Evolutionary conservation across 306 rosid genomes (phyloP), one percentile per base, ranked within the genome.

Genomic region (Hylodesmum podocarpum): DNA sequence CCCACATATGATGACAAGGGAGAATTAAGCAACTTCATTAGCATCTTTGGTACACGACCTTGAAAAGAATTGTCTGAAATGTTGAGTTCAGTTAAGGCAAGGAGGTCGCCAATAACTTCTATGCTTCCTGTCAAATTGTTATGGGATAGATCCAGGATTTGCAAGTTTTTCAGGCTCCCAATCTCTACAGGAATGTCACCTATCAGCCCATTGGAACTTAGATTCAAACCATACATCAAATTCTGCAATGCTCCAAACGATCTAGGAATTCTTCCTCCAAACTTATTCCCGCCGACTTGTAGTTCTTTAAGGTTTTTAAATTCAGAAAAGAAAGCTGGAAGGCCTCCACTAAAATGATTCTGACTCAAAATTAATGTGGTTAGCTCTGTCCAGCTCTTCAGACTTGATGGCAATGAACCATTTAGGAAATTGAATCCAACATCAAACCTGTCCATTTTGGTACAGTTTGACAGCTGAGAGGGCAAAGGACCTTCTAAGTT

Each of bases 81-180:
- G 78, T 92, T 80, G 59, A 89, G 28, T 72, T 80, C 71, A 37
- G 65, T n/a, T 47, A 92, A 51, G 19, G 96, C 87, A 39, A 13
- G 18, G 43, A 92, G 82, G 15, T 75, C 66, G 16, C 71, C 89
- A 21, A 95, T 85, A 62, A 72, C 81, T 2, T 67, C 10, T 53
- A 88, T 72, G 80, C 75, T 81, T 80, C 97, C 97, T 16, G 89
- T 88, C 86, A 95, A 85, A 72, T 92, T 86, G 87, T 92, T 95
- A 24, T 41, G 83, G 63, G 98, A 92, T 15, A 95, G 46, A 81
- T 90, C 96, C 57, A 95, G n/a, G 6, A 4, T n/a, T 72, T 34
- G 81, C 15, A 90, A 80, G 19, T 0, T 76, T 16, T 44, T 59
- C 75, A 91, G 57, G 25, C 66, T 80, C 18, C 82, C 76, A 0